Evolutionary conservation across 2,329 filamentous ascomycete species (phyloP).

Genomic region (Orbilia ellipsospora): DNA sequence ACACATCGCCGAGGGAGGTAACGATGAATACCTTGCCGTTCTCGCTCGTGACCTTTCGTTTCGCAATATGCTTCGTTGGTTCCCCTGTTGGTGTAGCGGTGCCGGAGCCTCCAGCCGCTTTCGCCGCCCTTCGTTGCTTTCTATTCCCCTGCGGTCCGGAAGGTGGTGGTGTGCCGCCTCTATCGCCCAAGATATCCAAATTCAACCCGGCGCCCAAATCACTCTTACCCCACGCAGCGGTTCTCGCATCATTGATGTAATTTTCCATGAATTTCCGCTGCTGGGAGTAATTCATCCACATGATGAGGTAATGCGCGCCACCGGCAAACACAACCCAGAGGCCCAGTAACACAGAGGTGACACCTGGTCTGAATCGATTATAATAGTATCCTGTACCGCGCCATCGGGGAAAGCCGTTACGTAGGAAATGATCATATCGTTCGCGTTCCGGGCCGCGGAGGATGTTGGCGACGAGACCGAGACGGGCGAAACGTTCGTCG

Average conservation of each 20-base stretch:
- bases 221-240: conserved; percentile 85
- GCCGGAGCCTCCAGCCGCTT: conserved; percentile 63
- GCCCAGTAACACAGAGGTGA: conserved; percentile 84
- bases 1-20: conserved; percentile 90
- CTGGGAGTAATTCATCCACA: conserved; percentile 87
- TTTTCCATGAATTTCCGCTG: conserved; percentile 90
- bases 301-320: conserved; percentile 83
- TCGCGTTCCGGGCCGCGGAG: conserved; percentile 82
- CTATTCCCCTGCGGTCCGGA: conserved; percentile 61
- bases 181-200: conserved; percentile 32
- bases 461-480: conserved; percentile 86
- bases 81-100: conserved; percentile 68
- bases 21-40: conserved; percentile 96
- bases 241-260: conserved; percentile 89
- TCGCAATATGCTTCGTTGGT: conserved; percentile 77
- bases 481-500: conserved; percentile 81
- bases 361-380: conserved; percentile 86
- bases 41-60: conserved; percentile 82
- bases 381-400: conserved; percentile 99
- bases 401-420: conserved; percentile 94
- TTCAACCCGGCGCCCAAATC: conserved; percentile 56
- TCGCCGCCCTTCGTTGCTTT: conserved; percentile 65
- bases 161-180: conserved; percentile 33
- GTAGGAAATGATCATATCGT: conserved; percentile 93
- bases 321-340: conserved; percentile 86